Evolutionary conservation across 73 alveolate genomes (phyloP).

Genomic region (Loxodes magnus): DNA sequence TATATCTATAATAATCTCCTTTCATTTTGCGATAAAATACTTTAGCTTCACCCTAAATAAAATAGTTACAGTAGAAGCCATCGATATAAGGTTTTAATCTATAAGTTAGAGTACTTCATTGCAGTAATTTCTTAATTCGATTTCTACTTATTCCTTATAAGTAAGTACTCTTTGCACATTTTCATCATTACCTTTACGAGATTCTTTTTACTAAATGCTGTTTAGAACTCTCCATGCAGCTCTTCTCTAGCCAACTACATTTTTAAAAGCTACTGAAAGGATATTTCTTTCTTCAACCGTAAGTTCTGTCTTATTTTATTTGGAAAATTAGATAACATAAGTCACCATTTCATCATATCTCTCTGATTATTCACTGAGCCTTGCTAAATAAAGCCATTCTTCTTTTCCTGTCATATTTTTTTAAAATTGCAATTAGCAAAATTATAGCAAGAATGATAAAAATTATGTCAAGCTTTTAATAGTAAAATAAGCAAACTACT

Average conservation of each 20-base stretch:
- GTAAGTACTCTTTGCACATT: constrained; percentile 24
- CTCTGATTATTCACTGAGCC: constrained; percentile 59
- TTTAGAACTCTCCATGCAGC: constrained; percentile 45
- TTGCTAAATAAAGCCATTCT: constrained; percentile 44
- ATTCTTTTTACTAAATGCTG: constrained; percentile 51
- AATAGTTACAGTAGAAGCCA: constrained; percentile 31
- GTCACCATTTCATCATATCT: constrained; percentile 53
- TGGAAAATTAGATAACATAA: constrained; percentile 39
- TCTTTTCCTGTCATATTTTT: too few species aligned
- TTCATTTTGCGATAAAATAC: constrained; percentile 62
- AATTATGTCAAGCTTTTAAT: too few species aligned
- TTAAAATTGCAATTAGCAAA: too few species aligned
- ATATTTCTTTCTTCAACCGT: constrained; percentile 59
- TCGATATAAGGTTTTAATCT: constrained; percentile 28
- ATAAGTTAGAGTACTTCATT: constrained; percentile 42
- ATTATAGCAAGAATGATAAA: too few species aligned
- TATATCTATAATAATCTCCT: constrained; percentile 72
- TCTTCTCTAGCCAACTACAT: constrained; percentile 35
- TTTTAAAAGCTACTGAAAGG: constrained; percentile 51
- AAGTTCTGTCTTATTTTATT: constrained; percentile 32
- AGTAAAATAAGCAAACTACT: too few species aligned
- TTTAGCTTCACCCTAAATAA: constrained; percentile 51
- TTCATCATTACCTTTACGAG: constrained; percentile 29
- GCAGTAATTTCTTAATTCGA: constrained; percentile 49
- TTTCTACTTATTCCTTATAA: constrained; percentile 45